A percentile compares a stretch with the other conserved stretches of the same genome.
Conservation (phyloP, 164 flowering plant species). For the Macadamia integrifolia region DNA sequence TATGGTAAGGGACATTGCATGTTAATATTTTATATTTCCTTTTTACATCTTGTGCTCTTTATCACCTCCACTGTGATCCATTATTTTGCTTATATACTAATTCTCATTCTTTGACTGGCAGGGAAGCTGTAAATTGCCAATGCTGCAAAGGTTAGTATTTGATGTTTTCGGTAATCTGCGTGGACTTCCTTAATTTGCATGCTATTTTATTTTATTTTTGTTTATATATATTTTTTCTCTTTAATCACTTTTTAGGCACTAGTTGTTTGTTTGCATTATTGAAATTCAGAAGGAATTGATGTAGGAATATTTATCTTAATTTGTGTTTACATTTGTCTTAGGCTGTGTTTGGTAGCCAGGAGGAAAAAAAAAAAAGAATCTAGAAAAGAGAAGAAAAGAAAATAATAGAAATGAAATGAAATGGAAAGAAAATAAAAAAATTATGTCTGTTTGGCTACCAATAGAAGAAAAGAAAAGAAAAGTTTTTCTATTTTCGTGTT, state of each 20-base stretch:
- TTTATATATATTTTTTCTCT: neutral
- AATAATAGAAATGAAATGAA: too few species aligned
- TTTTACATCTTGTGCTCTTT: constrained; percentile 1
- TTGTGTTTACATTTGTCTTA: neutral
- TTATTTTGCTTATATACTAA: neutral
- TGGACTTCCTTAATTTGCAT: neutral
- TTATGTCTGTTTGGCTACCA: too few species aligned
- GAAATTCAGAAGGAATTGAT: neutral
- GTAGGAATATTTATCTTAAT: neutral
- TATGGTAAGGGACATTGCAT: neutral
- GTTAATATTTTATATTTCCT: neutral
- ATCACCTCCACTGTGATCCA: constrained; percentile 3
- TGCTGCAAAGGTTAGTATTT: constrained; percentile 58
- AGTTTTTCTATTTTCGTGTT: too few species aligned
- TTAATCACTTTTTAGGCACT: too few species aligned
- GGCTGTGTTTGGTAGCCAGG: too few species aligned
- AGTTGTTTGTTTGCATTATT: too few species aligned
- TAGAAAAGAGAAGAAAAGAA: too few species aligned
- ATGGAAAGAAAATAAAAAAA: too few species aligned
- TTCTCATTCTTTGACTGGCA: constrained; percentile 31
- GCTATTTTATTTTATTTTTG: neutral
- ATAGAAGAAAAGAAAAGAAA: too few species aligned
- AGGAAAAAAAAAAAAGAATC: too few species aligned
- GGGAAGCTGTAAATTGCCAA: constrained; percentile 90
- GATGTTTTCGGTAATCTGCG: constrained; percentile 1